Evolutionary conservation across 2,329 filamentous ascomycete genomes (phyloP).

Genomic region (Cladobotryum mycophilum): DNA sequence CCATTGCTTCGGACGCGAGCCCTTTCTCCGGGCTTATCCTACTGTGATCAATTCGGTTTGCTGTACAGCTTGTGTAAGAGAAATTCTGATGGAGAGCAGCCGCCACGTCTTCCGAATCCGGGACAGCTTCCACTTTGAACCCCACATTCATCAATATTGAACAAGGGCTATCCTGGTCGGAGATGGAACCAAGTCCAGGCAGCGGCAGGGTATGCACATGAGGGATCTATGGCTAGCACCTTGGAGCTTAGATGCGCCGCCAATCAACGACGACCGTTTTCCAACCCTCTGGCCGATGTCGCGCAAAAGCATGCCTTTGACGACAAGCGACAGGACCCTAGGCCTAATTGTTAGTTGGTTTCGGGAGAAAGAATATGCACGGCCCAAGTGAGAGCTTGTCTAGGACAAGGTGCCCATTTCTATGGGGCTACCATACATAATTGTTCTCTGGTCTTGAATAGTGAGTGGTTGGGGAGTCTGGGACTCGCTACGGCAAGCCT

Average conservation of each 20-base stretch:
- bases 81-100: constrained; percentile 26
- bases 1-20: too few species aligned
- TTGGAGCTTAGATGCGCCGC: constrained; percentile 8
- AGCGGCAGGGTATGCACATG: neutral
- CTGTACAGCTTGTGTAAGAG: constrained; percentile 33
- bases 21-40: constrained; percentile 16
- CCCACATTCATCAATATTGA: constrained; percentile 9
- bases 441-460: neutral
- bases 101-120: constrained; percentile 10
- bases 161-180: constrained; percentile 4
- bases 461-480: neutral
- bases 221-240: constrained; percentile 12
- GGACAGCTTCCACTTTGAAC: constrained; percentile 1
- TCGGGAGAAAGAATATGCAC: constrained; percentile 2
- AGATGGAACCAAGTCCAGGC: neutral
- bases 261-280: constrained; percentile 10
- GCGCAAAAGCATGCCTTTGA: constrained; percentile 11
- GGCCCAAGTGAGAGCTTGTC: too few species aligned
- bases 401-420: too few species aligned
- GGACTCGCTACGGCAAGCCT: neutral
- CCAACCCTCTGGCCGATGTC: constrained; percentile 13
- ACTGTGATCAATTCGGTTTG: constrained; percentile 23
- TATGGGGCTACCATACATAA: too few species aligned
- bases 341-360: neutral
- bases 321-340: neutral